phyloP scores from a whole-genome alignment of 352 stramenopile species.

The Globisporangium abappressorium region DNA sequence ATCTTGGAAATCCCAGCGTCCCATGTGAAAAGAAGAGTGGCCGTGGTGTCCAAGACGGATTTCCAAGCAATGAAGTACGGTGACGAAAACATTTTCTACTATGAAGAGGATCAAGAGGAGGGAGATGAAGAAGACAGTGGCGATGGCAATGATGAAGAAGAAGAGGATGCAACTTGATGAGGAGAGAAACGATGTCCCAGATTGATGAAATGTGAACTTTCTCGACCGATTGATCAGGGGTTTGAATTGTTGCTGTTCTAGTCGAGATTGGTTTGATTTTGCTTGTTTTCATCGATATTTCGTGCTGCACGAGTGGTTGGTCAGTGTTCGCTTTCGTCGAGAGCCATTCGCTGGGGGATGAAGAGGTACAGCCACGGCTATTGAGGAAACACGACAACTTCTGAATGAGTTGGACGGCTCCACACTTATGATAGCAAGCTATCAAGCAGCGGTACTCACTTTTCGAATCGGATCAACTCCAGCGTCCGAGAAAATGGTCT shows the following conservation, averaged over 20 bases:
- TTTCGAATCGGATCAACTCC: conserved; percentile 59
- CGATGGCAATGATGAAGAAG: conserved; percentile 17
- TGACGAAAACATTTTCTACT: conserved; percentile 80
- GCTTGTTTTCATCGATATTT: neutral
- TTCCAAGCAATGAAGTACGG: conserved; percentile 61
- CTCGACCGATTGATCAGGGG: neutral
- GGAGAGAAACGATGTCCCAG: neutral
- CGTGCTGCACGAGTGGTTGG: neutral
- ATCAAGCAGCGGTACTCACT: conserved; percentile 22
- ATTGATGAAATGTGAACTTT: neutral
- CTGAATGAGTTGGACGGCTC: neutral
- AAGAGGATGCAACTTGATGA: neutral
- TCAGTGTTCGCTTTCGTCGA: conserved; percentile 33
- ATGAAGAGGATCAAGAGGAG: conserved; percentile 29
- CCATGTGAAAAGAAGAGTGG: conserved; percentile 67
- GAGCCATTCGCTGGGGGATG: conserved; percentile 57
- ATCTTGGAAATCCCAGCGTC: conserved; percentile 49
- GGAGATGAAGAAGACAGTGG: conserved; percentile 16
- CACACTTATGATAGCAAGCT: neutral
- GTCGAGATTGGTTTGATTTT: neutral
- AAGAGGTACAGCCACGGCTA: conserved; percentile 81
- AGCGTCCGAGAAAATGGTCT: conserved; percentile 62
- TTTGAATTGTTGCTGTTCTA: neutral
- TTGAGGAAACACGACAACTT: neutral
- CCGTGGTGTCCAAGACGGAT: conserved; percentile 62